Base-by-base conservation (phyloP, 148 eudicot species). In the Heliosperma pusillum region DNA sequence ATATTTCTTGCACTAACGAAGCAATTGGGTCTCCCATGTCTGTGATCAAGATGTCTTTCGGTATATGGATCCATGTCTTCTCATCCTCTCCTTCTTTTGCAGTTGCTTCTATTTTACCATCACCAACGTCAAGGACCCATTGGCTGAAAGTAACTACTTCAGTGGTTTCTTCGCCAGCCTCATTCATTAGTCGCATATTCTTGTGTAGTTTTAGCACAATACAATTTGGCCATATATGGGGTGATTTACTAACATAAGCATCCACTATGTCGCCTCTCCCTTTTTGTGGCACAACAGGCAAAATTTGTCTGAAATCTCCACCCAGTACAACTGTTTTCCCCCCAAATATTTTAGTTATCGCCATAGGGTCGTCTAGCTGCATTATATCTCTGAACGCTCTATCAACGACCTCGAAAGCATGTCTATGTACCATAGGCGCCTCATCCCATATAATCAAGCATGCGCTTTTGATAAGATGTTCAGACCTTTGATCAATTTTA, bases 371-470 rank as follows among this genome's bases (percentile, higher is more conserved):
- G 13, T 73, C 66, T 10, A 15, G 42, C 5, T 71, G 62, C 74
- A 71, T 71, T 10, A 73, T 73, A 22, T 73, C 76, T 22, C 76
- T 33, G 20, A 73, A 58, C 1, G 76, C 61, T 16, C 55, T 44
- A 11, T 73, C 56, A 7, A 59, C 33, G 1, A 55, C 76, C 19
- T 73, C 76, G 20, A 73, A 60, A 3, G 66, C 76, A 59, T 73
- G 25, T n/a, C 30, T n/a, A 10, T 73, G 76, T 1, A 60, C 20
- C 66, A 73, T 73, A 21, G 67, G 66, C 59, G 76, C 76, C 9
- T 73, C 76, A 33, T 71, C 74, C 74, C 63, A 71, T 53, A 71
- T 55, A 9, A 71, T 72, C 6, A 72, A n/a, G 7, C 45, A n/a
- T 40, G 55, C 45, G 0, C 4, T 0, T 25, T 20, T 12, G 5